phyloP scores from a whole-genome alignment of 495 filamentous ascomycete species.

The Hamigera avellanea region DNA sequence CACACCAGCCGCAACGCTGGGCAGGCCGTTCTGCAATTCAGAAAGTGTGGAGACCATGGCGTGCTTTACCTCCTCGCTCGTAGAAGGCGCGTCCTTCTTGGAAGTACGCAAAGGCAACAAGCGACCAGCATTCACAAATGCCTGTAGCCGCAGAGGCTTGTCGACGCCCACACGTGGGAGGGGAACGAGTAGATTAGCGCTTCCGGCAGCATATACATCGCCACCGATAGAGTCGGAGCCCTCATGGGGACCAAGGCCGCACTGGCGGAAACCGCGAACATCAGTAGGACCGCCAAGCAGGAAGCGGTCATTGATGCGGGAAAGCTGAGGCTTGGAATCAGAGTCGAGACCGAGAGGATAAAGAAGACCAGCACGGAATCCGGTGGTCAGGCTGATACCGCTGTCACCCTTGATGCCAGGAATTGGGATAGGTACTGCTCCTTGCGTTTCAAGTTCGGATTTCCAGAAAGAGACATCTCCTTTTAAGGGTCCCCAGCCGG shows the following conservation, averaged over 20 bases:
- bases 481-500: constrained; percentile 70
- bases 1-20: constrained; percentile 77
- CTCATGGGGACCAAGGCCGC: constrained; percentile 79
- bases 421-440: constrained; percentile 57
- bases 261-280: constrained; percentile 84
- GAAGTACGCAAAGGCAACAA: constrained; percentile 61
- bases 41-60: constrained; percentile 39
- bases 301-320: constrained; percentile 88
- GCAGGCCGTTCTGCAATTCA: constrained; percentile 64
- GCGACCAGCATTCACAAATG: constrained; percentile 84
- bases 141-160: constrained; percentile 75
- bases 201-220: constrained; percentile 80
- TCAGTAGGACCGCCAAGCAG: constrained; percentile 88
- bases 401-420: constrained; percentile 54
- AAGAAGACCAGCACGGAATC: constrained; percentile 51
- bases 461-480: constrained; percentile 91
- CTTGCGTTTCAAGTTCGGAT: constrained; percentile 69
- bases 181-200: constrained; percentile 73
- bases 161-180: constrained; percentile 67
- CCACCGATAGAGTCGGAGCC: constrained; percentile 77
- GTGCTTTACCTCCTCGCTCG: constrained; percentile 40
- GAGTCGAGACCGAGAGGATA: constrained; percentile 48
- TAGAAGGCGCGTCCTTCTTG: constrained; percentile 38
- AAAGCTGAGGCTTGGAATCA: constrained; percentile 41
- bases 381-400: constrained; percentile 61